Conservation (phyloP, 306 rosid genomes). For the Fagus crenata region DNA sequence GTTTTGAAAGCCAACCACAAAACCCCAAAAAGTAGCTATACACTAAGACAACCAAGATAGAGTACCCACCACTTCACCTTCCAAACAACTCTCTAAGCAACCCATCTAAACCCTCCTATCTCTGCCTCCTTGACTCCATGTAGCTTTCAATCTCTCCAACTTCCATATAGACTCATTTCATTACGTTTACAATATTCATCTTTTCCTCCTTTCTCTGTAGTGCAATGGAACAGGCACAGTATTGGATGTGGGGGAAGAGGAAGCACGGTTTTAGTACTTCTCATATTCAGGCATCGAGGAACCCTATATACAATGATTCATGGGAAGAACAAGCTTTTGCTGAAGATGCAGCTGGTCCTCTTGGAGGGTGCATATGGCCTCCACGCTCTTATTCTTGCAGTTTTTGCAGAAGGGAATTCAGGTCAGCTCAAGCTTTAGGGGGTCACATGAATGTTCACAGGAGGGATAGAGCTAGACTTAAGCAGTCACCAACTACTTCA, state of each 20-base stretch:
- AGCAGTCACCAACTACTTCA: slow-evolving; percentile 53
- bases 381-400: slow-evolving; percentile 93
- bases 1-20: slow-evolving; percentile 39
- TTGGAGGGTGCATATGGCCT: slow-evolving; percentile 93
- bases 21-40: slow-evolving; percentile 33
- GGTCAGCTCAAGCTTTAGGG: slow-evolving; percentile 93
- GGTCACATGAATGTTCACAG: slow-evolving; percentile 98
- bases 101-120: slow-evolving; percentile 17
- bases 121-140: slow-evolving; percentile 20
- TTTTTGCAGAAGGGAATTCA: slow-evolving; percentile 84
- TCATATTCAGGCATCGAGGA: slow-evolving; percentile 18
- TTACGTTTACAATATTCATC: background rate
- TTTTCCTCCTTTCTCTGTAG: background rate
- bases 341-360: slow-evolving; percentile 68
- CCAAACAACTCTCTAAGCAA: slow-evolving; percentile 40
- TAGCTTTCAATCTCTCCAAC: slow-evolving; percentile 28
- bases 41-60: slow-evolving; percentile 33
- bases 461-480: slow-evolving; percentile 82
- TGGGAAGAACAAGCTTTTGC: slow-evolving; percentile 99
- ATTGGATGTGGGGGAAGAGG: slow-evolving; percentile 65
- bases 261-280: slow-evolving; percentile 41
- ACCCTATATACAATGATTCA: slow-evolving; percentile 45
- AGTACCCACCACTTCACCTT: slow-evolving; percentile 69
- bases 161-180: slow-evolving; percentile 13
- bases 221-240: slow-evolving; percentile 65